phyloP scores from a whole-genome alignment of 805 yeast genomes.

The Kodamaea sagamina region DNA sequence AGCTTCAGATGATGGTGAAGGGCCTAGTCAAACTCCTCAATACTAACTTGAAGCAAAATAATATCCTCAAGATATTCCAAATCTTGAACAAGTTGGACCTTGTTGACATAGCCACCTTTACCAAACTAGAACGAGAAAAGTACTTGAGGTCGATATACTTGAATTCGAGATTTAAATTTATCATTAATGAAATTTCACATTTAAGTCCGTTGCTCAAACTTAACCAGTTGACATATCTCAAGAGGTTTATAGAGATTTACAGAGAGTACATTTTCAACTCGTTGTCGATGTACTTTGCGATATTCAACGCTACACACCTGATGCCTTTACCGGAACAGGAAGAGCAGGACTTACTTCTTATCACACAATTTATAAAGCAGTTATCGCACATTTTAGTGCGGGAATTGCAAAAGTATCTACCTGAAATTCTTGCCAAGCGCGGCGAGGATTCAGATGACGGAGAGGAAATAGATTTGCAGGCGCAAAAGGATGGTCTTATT shows the following conservation, averaged over 20 bases:
- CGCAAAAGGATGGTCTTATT: slow-evolving; percentile 64
- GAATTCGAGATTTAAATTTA: slow-evolving; percentile 68
- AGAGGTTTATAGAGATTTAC: slow-evolving; percentile 77
- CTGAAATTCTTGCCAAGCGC: slow-evolving; percentile 15
- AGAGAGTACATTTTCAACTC: slow-evolving; percentile 82
- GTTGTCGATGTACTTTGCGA: slow-evolving; percentile 62
- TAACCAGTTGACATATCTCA: slow-evolving; percentile 62
- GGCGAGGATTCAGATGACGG: slow-evolving; percentile 16
- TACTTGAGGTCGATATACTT: slow-evolving; percentile 57
- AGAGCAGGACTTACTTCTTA: slow-evolving; percentile 25
- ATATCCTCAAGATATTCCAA: slow-evolving; percentile 74
- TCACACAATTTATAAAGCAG: slow-evolving; percentile 32
- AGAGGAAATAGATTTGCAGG: slow-evolving; percentile 35
- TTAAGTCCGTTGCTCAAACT: slow-evolving; percentile 56
- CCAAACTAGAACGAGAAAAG: slow-evolving; percentile 17
- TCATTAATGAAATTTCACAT: slow-evolving; percentile 59
- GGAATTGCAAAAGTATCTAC: slow-evolving; percentile 27
- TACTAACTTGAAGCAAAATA: slow-evolving; percentile 77
- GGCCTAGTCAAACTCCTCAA: slow-evolving; percentile 69
- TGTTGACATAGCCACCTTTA: slow-evolving; percentile 12
- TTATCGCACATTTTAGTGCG: slow-evolving; percentile 27
- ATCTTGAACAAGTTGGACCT: slow-evolving; percentile 71
- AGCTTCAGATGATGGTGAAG: slow-evolving; percentile 64
- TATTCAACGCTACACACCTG: slow-evolving; percentile 44
- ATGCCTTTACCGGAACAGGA: slow-evolving; percentile 20